These are phyloP conservation scores for Mrakia blollopis DNA, from an alignment of 768 basidiomycete species.

Conservation along the genomic window DNA sequence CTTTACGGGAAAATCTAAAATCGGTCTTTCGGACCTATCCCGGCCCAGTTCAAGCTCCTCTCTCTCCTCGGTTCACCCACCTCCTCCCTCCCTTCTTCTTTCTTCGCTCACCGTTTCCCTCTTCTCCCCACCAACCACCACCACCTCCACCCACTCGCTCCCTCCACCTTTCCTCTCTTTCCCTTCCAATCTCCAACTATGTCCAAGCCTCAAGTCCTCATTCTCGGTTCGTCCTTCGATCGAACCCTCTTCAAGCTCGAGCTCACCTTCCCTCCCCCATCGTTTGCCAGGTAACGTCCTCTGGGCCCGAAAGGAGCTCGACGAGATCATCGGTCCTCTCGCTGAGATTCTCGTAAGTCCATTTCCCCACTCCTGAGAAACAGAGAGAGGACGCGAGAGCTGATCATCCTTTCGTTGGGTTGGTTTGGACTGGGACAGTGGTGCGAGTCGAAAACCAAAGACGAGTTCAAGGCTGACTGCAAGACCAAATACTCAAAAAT, in stretches of 20 bases:
- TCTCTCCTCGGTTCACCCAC: neutral
- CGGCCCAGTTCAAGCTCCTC: neutral
- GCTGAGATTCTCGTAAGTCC: constrained; percentile 70
- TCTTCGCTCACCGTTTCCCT: neutral
- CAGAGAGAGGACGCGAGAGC: neutral
- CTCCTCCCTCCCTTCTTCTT: neutral
- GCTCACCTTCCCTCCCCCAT: neutral
- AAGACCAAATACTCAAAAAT: constrained; percentile 77
- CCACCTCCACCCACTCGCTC: neutral
- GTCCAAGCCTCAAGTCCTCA: constrained; percentile 26
- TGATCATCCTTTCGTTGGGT: no score
- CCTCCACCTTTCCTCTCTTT: no score
- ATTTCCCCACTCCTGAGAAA: neutral
- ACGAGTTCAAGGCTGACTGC: constrained; percentile 58
- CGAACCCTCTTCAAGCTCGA: neutral
- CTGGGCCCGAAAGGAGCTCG: constrained; percentile 74
- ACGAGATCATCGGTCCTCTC: constrained; percentile 59
- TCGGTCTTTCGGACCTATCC: neutral
- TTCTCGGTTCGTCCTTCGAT: constrained; percentile 5
- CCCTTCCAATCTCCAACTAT: constrained; percentile 2
- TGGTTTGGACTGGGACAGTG: no score
- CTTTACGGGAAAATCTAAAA: neutral
- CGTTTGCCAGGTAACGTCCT: constrained; percentile 50
- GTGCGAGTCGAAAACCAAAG: constrained; percentile 59
- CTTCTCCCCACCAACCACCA: neutral